Conservation (phyloP, 306 rosid genomes). For the Prunus salicina region DNA sequence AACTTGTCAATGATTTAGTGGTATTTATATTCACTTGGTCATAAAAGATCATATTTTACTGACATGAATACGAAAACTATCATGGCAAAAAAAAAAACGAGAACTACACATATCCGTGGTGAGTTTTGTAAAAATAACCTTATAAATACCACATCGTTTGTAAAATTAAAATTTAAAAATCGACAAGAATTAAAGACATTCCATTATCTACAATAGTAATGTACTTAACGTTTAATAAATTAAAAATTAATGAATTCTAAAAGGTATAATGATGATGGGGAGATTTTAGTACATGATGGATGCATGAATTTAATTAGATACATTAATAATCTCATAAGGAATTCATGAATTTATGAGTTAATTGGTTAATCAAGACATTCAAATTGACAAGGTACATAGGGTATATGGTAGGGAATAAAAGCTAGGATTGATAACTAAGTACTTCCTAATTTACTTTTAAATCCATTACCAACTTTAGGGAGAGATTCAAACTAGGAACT, state of each 20-base stretch:
- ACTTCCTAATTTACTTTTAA: not conserved
- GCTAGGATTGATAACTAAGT: conserved; percentile 11
- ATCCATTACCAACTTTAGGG: not conserved
- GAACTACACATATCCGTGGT: not conserved
- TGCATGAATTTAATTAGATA: conserved; percentile 1
- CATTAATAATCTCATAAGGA: not conserved
- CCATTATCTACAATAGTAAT: not conserved
- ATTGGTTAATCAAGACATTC: not conserved
- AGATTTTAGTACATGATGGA: conserved; percentile 4
- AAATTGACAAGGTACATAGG: not conserved
- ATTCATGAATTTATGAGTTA: not conserved
- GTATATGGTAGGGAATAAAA: not conserved
- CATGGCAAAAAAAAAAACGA: too few species aligned
- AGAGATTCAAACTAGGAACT: not conserved
- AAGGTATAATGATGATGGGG: not conserved
- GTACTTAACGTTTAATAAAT: not conserved
- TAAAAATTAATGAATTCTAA: not conserved
- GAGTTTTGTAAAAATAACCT: too few species aligned
- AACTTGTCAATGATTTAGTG: too few species aligned
- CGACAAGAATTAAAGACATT: not conserved
- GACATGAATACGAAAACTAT: too few species aligned
- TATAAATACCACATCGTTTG: too few species aligned
- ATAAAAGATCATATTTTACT: too few species aligned
- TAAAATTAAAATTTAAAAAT: too few species aligned
- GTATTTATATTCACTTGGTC: too few species aligned